These are phyloP conservation scores for Trichoderma gracile DNA, from an alignment of 2,329 filamentous ascomycete species.

Conservation along the genomic window DNA sequence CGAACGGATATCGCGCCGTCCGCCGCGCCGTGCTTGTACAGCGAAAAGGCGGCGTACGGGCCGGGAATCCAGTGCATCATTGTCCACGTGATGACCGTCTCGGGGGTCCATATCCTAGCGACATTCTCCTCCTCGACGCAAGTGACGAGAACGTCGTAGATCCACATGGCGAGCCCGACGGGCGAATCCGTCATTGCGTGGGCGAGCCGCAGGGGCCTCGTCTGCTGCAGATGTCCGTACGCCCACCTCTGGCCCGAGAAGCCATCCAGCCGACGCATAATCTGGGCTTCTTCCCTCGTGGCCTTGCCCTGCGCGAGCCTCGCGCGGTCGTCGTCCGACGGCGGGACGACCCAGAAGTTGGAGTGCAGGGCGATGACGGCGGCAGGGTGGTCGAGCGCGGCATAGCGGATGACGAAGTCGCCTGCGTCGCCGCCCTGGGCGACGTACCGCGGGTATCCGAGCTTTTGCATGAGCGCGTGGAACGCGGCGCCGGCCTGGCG, in stretches of 20 bases:
- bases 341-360: constrained; percentile 1
- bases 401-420: not conserved
- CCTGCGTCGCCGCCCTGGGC: not conserved
- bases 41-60: not conserved
- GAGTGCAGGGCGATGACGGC: not conserved
- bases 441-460: not conserved
- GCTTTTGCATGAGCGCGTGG: not conserved
- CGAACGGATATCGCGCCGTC: constrained; percentile 1
- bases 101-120: not conserved
- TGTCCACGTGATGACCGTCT: constrained; percentile 2
- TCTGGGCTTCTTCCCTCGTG: not conserved
- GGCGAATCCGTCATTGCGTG: constrained; percentile 1
- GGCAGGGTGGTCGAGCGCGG: not conserved
- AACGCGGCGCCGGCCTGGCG: not conserved
- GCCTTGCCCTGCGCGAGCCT: not conserved
- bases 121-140: not conserved
- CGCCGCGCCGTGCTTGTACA: constrained; percentile 4
- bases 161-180: constrained; percentile 3
- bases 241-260: not conserved
- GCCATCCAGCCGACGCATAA: not conserved
- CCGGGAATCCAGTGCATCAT: constrained; percentile 11
- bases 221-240: not conserved
- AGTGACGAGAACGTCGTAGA: not conserved
- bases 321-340: not conserved
- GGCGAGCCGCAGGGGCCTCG: not conserved